A percentile compares a stretch with the other conserved stretches of the same genome.
Evolutionary conservation across 2,329 filamentous ascomycete species (phyloP).

Genomic region (Clathrospora elynae): DNA sequence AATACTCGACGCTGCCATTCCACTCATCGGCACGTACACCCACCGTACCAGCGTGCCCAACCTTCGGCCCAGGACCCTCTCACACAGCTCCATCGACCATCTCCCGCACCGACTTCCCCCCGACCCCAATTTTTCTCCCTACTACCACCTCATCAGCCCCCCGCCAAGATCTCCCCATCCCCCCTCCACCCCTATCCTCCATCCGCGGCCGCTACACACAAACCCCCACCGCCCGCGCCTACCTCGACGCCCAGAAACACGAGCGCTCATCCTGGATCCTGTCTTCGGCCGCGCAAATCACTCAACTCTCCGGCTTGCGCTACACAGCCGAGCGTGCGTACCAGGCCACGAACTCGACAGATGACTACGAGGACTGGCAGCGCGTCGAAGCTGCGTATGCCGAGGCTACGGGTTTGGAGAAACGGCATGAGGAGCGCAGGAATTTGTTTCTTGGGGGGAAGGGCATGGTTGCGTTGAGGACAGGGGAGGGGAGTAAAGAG

Average conservation of each 20-base stretch:
- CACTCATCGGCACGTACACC: too few relatives aligned
- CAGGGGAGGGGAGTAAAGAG: conserved; percentile 7
- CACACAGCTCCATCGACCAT: not conserved
- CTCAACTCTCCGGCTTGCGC: conserved; percentile 1
- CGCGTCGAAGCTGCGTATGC: not conserved
- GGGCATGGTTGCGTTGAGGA: conserved; percentile 20
- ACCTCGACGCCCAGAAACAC: conserved; percentile 11
- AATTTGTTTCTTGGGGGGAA: conserved; percentile 21
- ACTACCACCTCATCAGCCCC: not conserved
- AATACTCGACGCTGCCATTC: not conserved
- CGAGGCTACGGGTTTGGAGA: conserved; percentile 19
- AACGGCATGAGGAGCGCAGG: conserved; percentile 21
- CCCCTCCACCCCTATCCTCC: conserved; percentile 6
- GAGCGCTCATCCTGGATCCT: conserved; percentile 26
- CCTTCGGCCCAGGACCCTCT: too few relatives aligned
- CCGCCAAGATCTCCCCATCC: conserved; percentile 9
- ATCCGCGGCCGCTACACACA: not conserved
- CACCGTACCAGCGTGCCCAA: too few relatives aligned
- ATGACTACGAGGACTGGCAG: conserved; percentile 13
- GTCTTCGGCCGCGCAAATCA: conserved; percentile 14
- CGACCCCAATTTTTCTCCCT: not conserved
- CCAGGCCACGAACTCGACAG: not conserved
- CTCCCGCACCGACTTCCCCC: not conserved
- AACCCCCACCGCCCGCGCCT: conserved; percentile 4
- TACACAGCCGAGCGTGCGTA: conserved; percentile 6